These are phyloP conservation scores for Sugiyamaella xylanicola DNA, from an alignment of 1,139 yeast genomes.

Conservation along the genomic window DNA sequence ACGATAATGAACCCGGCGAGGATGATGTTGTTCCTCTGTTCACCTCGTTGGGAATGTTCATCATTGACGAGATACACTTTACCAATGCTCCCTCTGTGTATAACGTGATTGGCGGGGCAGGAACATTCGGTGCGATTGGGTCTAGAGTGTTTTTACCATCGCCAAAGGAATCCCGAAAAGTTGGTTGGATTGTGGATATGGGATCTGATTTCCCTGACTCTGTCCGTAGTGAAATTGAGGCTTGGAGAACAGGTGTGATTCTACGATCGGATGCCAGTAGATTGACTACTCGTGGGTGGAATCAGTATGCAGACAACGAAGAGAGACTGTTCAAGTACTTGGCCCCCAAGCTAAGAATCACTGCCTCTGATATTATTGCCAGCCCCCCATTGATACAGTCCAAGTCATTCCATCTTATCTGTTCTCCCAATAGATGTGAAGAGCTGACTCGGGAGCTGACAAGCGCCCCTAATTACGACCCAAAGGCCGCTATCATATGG, in stretches of 20 bases:
- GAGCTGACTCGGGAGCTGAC: conserved; percentile 14
- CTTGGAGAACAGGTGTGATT: conserved; percentile 65
- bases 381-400: conserved; percentile 47
- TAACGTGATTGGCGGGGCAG: conserved; percentile 86
- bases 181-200: conserved; percentile 74
- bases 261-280: conserved; percentile 56
- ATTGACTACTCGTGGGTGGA: conserved; percentile 79
- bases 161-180: conserved; percentile 39
- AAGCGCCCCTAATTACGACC: conserved; percentile 8
- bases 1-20: not conserved
- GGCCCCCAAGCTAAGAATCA: conserved; percentile 67
- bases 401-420: conserved; percentile 67
- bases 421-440: conserved; percentile 52
- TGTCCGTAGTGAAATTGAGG: conserved; percentile 50
- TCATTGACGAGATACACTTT: conserved; percentile 82
- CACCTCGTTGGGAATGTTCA: conserved; percentile 71
- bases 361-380: conserved; percentile 56
- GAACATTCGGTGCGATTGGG: conserved; percentile 80
- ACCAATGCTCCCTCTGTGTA: conserved; percentile 48
- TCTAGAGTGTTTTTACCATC: conserved; percentile 59
- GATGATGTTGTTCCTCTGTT: conserved; percentile 15
- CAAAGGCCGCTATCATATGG: conserved; percentile 53
- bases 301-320: conserved; percentile 66
- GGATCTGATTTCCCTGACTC: conserved; percentile 73
- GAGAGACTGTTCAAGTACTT: conserved; percentile 54